Evolutionary conservation across 2,329 filamentous ascomycete species (phyloP), one percentile per base, ranked within the genome.

Genomic region (Penicillium crustosum): DNA sequence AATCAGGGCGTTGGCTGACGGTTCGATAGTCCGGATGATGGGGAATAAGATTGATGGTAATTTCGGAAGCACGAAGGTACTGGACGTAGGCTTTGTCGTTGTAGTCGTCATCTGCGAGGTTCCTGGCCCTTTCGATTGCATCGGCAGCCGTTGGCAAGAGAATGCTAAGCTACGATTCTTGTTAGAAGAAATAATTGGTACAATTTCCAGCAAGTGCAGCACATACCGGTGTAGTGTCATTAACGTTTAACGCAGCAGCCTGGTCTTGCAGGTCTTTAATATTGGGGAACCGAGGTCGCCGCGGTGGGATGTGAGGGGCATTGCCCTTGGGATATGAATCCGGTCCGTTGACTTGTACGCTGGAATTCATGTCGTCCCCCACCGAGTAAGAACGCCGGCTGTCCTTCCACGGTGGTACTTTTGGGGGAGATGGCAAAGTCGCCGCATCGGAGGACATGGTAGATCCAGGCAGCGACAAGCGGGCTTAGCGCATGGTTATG

Each of bases 41-140:
- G 2, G 90, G 89, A 27, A 97, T 87, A 42, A 87, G 79, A 55
- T 93, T 87, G 50, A 92, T 82, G 15, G 89, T 84, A 55, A 97
- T 89, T 57, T 92, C 87, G 59, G 84, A 92, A 12, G 93, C 90
- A 61, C 88, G 85, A 57, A 97, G 83, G 70, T 93, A 97, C 60
- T 96, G 90, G 63, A 89, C 85, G 55, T 96, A 88, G 3, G 93
- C 93, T 38, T 86, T 75, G 69, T 94, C 91, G 5, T 87, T 85
- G 36, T 75, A 65, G 29, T 73, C 66, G 27, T 67, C 63, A 39
- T 75, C 70, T 27, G 68, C 61, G 54, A 73, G 67, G 21, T 56
- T 51, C 53, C 66, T 73, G 17, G 74, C 71, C 61, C 67, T 68
- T 27, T 71, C 64, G 39, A 77, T 70, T 33, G 74, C 71, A 51